A percentile compares a stretch with the other conserved stretches of the same genome.
Evolutionary conservation across 1,284 basidiomycete species (phyloP).

Genomic region (Kwoniella shivajii): DNA sequence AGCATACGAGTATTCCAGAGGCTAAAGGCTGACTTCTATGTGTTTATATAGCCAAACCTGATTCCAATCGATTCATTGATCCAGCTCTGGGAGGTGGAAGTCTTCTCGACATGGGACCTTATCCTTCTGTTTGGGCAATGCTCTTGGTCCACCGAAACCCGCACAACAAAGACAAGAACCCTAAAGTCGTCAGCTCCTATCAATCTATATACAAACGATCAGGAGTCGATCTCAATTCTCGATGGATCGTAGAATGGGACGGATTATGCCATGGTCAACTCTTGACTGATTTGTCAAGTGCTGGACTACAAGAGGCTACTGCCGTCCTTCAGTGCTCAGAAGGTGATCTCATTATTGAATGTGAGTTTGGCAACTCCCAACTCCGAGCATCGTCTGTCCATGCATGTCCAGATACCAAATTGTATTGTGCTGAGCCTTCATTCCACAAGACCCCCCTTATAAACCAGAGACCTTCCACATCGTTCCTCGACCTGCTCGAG

Average conservation of each 20-base stretch:
- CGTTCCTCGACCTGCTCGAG: slow-evolving; percentile 61
- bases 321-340: slow-evolving; percentile 43
- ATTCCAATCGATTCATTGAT: slow-evolving; percentile 70
- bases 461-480: slow-evolving; percentile 34
- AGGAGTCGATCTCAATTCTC: slow-evolving; percentile 75
- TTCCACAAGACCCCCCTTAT: slow-evolving; percentile 35
- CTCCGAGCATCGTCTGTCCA: not conserved
- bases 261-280: slow-evolving; percentile 41
- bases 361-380: slow-evolving; percentile 31
- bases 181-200: slow-evolving; percentile 52
- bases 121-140: slow-evolving; percentile 81
- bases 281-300: slow-evolving; percentile 36
- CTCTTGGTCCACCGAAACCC: slow-evolving; percentile 78
- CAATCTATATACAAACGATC: slow-evolving; percentile 64
- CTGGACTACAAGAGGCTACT: slow-evolving; percentile 29
- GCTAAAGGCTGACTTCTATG: not conserved
- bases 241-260: slow-evolving; percentile 72
- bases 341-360: slow-evolving; percentile 42
- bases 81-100: slow-evolving; percentile 81
- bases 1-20: not conserved
- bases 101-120: slow-evolving; percentile 80
- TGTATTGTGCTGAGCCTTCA: not conserved
- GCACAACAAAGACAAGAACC: slow-evolving; percentile 62
- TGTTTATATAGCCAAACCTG: slow-evolving; percentile 22
- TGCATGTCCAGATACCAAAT: not conserved